A percentile compares a stretch with the other conserved stretches of the same genome.
These are phyloP conservation scores for Beauveria brongniartii DNA, from an alignment of 2,329 filamentous ascomycete species.

Conservation along the genomic window DNA sequence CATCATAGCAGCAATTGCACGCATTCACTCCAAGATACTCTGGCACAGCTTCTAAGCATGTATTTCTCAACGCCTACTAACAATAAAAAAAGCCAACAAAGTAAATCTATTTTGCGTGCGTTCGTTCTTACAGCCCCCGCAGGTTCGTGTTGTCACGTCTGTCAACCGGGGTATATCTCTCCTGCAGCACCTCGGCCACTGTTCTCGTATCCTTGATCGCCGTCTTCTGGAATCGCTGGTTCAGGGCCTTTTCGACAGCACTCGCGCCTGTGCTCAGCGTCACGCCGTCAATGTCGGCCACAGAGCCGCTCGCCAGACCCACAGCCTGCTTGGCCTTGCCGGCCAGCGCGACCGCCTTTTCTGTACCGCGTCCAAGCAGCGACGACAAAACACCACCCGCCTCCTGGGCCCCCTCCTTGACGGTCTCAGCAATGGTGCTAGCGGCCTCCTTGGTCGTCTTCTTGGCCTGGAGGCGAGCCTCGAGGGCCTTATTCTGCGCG, in stretches of 20 bases:
- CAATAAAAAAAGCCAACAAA: neutral
- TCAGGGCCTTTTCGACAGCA: constrained; percentile 41
- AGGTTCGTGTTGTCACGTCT: constrained; percentile 37
- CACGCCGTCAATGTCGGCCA: constrained; percentile 21
- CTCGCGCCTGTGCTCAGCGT: constrained; percentile 18
- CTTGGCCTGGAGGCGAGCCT: constrained; percentile 19
- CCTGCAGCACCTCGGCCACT: constrained; percentile 44
- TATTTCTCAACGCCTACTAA: neutral
- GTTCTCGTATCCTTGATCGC: constrained; percentile 35
- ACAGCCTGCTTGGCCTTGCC: constrained; percentile 29
- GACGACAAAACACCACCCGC: constrained; percentile 30
- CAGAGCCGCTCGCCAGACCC: constrained; percentile 26
- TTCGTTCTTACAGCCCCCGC: constrained; percentile 26
- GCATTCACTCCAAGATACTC: neutral
- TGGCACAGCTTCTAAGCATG: neutral
- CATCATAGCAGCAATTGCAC: too few species aligned
- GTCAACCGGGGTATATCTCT: constrained; percentile 45
- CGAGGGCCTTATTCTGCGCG: constrained; percentile 20
- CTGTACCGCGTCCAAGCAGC: constrained; percentile 32
- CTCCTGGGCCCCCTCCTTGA: constrained; percentile 24
- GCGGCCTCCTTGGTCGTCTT: constrained; percentile 17
- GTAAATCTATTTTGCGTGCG: constrained; percentile 3
- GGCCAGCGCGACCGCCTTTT: constrained; percentile 31
- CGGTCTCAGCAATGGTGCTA: constrained; percentile 20
- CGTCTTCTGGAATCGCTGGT: constrained; percentile 42